Conservation (phyloP, 169 alveolate genomes). For the Neospora caninum region DNA sequence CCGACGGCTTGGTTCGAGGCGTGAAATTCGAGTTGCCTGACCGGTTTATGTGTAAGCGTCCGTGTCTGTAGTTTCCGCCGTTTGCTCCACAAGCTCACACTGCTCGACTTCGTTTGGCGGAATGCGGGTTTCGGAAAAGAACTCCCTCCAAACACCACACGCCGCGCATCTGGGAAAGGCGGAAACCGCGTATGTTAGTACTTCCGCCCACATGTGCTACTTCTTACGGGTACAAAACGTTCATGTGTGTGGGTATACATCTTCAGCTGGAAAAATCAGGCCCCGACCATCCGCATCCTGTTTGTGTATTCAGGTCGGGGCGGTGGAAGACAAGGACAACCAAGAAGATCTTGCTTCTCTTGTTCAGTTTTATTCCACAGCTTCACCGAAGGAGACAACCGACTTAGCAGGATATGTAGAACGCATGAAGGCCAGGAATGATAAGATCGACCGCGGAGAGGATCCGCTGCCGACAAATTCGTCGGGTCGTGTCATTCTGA, state of each 20-base stretch:
- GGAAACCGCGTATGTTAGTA: too few relatives aligned
- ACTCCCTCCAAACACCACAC: too few relatives aligned
- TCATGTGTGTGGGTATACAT: too few relatives aligned
- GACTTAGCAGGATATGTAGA: constrained; percentile 92
- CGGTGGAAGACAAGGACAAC: constrained; percentile 96
- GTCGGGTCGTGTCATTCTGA: neutral
- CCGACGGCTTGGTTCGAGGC: too few relatives aligned
- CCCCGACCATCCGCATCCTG: constrained; percentile 50
- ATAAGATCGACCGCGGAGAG: neutral
- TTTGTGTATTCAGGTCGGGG: constrained; percentile 91
- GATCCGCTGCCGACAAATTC: constrained; percentile 12
- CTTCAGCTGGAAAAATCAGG: too few relatives aligned
- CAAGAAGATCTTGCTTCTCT: constrained; percentile 94
- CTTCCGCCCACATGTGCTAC: too few relatives aligned
- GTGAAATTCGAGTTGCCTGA: constrained; percentile 59
- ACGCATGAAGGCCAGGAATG: constrained; percentile 85
- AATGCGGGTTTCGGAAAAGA: too few relatives aligned
- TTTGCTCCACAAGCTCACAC: too few relatives aligned
- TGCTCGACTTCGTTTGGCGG: too few relatives aligned
- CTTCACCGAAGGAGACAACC: constrained; percentile 75
- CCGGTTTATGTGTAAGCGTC: constrained; percentile 57
- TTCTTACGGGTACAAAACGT: too few relatives aligned
- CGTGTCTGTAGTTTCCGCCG: too few relatives aligned
- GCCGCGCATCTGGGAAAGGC: too few relatives aligned
- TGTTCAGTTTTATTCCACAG: constrained; percentile 86